Base-by-base conservation (phyloP, 345 rosid genomes). In the Melastoma malabathricum region DNA sequence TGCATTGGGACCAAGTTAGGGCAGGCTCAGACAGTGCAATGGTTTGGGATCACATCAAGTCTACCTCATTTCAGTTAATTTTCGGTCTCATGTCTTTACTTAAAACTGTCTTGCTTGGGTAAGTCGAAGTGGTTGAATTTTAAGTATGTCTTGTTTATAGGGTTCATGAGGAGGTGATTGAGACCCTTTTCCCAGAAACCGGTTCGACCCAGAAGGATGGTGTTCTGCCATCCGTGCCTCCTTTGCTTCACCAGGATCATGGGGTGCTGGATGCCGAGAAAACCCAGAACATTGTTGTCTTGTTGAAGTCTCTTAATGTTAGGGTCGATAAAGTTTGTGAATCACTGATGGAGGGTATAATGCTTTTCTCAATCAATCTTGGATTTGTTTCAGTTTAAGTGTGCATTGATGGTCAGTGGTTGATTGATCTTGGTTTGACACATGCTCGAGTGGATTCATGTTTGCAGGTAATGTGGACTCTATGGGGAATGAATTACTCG, bases 1-100 rank as follows among this genome's bases (percentile, higher is more conserved):
- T 92, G 63, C 97, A 92, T 46, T 87, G 98, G 98, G 98, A 92
- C 62, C 87, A 92, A 76, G 98, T 92, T 60, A 65, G 84, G 58
- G 95, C 97, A 13, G 82, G 86, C 70, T 92, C 98, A 0, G 90
- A 78, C 60, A 81, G 86, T 44, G 90, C 63, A 46, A 92, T 81
- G 84, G 97, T 81, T 69, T 92, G 99, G 97, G 99, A 92, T 69
- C 95, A 88, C 73, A 62, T 88, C 22, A 79, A 73, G 67, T 69
- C 94, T 41, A 84, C 86, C 72, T 88, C 97, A 3, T 92, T 92
- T 71, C 89, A 88, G 99, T 87, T 56, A 84, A 97, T 66, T 55
- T 10, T 22, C 50, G 34, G 51, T 27, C 31, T 27, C 31, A 3
- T 6, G 31, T 27, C 31, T 27, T 27, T 27, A 3, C 31, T 2